Base-by-base conservation (phyloP, 2,329 filamentous ascomycete species). In the Lasiodiplodia sp. region DNA sequence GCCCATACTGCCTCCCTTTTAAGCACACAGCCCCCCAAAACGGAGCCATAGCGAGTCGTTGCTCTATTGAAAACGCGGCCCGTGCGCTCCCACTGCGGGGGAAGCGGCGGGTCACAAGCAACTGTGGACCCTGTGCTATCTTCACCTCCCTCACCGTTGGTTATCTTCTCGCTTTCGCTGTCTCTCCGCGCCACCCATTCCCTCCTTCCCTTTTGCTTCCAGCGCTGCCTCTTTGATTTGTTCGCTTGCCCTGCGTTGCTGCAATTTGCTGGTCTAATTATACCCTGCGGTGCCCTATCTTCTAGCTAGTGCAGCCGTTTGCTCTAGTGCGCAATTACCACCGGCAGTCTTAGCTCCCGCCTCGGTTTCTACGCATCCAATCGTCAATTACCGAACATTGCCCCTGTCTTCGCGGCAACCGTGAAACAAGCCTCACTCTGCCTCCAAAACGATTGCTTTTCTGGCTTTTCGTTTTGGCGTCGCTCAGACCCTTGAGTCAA, bases 31-130 rank as follows among this genome's bases (percentile, higher is more conserved):
- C 38, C 44, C 18, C 28, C 44, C 3, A 8, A 28, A 8, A 16
- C 21, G 14, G 57, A 28, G n/a, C 37, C 38, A 4, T 2, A 3
- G 14, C 58, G 58, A 62, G 18, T 64, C 60, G 60, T 25, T 16
- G 47, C 40, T 64, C 47, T 64, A 63, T 63, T 63, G 58, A 38
- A 52, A 63, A 8, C 18, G 58, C 25, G 58, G 58, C 44, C 58
- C 38, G 44, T 63, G 58, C 57, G 23, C 37, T 16, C 23, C 57
- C 38, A 37, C 58, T 62, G 58, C 60, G 60, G 60, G 60, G 60
- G 37, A 34, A 60, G 56, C 37, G 11, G 11, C 21, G 11, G 21
- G 56, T 47, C 56, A 60, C 38, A 60, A 25, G 55, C 10, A 58
- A n/a, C 31, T 14, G 37, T 31, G 57, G 37, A 12, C 10, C 38